These are phyloP conservation scores for Umbelopsis ramanniana DNA, from an alignment of 192 early-diverging fungal species.

Conservation along the genomic window DNA sequence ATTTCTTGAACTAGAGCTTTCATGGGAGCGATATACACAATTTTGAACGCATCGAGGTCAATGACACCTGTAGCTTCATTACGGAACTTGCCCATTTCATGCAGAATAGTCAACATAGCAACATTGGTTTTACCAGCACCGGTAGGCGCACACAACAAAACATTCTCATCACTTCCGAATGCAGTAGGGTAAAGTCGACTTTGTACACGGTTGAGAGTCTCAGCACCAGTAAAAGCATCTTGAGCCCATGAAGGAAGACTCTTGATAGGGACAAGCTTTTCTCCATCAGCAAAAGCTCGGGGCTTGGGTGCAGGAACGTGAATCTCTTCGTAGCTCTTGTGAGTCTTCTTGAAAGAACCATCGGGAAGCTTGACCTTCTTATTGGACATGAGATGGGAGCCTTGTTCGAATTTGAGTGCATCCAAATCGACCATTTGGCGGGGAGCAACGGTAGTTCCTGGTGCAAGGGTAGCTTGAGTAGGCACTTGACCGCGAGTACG, in stretches of 20 bases:
- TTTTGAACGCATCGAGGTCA: slow-evolving; percentile 92
- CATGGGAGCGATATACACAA: slow-evolving; percentile 98
- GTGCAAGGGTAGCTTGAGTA: slow-evolving; percentile 54
- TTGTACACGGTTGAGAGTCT: slow-evolving; percentile 92
- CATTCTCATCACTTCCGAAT: slow-evolving; percentile 96
- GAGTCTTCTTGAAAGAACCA: slow-evolving; percentile 88
- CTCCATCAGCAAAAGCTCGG: slow-evolving; percentile 63
- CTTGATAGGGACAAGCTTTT: slow-evolving; percentile 66
- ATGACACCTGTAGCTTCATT: slow-evolving; percentile 62
- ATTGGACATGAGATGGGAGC: slow-evolving; percentile 98
- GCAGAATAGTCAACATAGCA: slow-evolving; percentile 91
- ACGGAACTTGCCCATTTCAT: slow-evolving; percentile 78
- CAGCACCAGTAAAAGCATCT: slow-evolving; percentile 70
- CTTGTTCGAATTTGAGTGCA: slow-evolving; percentile 86
- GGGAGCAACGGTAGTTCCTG: slow-evolving; percentile 56
- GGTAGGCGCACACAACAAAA: slow-evolving; percentile 97
- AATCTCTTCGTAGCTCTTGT: slow-evolving; percentile 94
- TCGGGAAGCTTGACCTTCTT: slow-evolving; percentile 90
- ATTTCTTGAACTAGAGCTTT: slow-evolving; percentile 97
- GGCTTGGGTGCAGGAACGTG: slow-evolving; percentile 89
- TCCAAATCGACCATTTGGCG: slow-evolving; percentile 80
- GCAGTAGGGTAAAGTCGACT: slow-evolving; percentile 94
- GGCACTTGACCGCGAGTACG: slow-evolving; percentile 35
- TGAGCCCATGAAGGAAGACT: slow-evolving; percentile 84
- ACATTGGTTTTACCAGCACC: slow-evolving; percentile 99